Base-by-base conservation (phyloP, 257 asterid genomes). In the Thymus quinquecostatus region DNA sequence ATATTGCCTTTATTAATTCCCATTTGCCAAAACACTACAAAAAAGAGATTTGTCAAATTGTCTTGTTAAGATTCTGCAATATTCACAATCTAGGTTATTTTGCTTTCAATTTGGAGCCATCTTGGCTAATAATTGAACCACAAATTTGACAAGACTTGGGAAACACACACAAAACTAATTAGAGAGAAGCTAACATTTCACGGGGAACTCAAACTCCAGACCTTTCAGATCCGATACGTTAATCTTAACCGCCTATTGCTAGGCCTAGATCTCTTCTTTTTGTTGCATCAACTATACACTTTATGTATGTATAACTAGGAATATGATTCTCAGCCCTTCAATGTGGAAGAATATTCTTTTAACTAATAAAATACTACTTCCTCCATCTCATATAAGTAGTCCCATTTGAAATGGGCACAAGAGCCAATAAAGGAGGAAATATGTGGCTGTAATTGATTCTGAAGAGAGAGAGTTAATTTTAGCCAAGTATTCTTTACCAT, bases 11-110 rank as follows among this genome's bases (percentile, higher is more conserved):
- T 45, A 56, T 43, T 2, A 40, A 38, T 54, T 61, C 28, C 59
- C 64, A 62, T 30, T 63, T 51, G 40, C 51, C 51, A 48, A 51
- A 64, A 62, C 64, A 63, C 36, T 62, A 72, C 64, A 63, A 72
- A 71, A 71, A 21, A 69, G 40, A 10, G 34, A 62, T 50, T 43
- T 7, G 41, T 14, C 45, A 49, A 34, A 14, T 11, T 71, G 68
- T 61, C 61, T 60, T 6, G 51, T 60, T 71, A 6, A n/a, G 11
- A 48, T 60, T 71, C 2, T 32, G 45, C 66, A 43, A 5, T 33
- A 21, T 60, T 11, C 55, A 27, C 43, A 10, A 47, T 13, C 21
- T 34, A 69, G 8, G 70, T 49, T 47, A 13, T 12, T 65, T 65
- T 28, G 34, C 45, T 70, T 58, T 70, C 10, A 30, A 29, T 5